Percentiles rank a stretch among this genome's conserved stretches.
phyloP scores from a whole-genome alignment of 2,329 filamentous ascomycete species.

The Arachnopeziza araneosa region DNA sequence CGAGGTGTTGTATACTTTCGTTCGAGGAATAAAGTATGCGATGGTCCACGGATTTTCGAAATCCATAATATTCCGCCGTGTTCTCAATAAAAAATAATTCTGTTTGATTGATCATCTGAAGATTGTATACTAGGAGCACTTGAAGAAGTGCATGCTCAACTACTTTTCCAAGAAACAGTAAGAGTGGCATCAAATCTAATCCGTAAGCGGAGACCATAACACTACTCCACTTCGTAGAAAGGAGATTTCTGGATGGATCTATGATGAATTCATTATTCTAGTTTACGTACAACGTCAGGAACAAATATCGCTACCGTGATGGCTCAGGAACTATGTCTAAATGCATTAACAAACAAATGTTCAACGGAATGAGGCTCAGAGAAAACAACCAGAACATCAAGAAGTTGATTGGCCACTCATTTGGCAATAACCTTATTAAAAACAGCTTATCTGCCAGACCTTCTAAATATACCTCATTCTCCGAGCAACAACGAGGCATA shows the following conservation, averaged over 20 bases:
- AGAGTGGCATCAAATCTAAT: too few species aligned
- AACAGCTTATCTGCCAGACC: background rate
- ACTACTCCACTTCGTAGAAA: background rate
- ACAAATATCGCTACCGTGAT: background rate
- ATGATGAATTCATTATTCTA: background rate
- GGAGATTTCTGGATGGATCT: background rate
- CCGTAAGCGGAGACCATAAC: background rate
- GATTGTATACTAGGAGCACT: too few species aligned
- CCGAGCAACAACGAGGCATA: slow-evolving; percentile 22
- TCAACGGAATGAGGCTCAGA: background rate
- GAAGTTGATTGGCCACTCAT: background rate
- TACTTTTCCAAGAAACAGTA: too few species aligned
- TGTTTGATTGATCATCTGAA: too few species aligned
- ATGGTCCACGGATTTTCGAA: too few species aligned
- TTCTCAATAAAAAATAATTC: too few species aligned
- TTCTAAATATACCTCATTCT: slow-evolving; percentile 27
- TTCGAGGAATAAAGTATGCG: too few species aligned
- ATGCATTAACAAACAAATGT: background rate
- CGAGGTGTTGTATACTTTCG: too few species aligned
- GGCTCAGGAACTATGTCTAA: background rate
- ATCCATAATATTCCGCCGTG: too few species aligned
- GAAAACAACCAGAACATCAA: background rate
- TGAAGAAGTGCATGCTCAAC: too few species aligned
- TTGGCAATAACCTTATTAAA: background rate
- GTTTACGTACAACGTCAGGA: background rate